These are phyloP conservation scores for Vaccinium vitisidaea DNA, from an alignment of 148 eudicot genomes.

Conservation along the genomic window DNA sequence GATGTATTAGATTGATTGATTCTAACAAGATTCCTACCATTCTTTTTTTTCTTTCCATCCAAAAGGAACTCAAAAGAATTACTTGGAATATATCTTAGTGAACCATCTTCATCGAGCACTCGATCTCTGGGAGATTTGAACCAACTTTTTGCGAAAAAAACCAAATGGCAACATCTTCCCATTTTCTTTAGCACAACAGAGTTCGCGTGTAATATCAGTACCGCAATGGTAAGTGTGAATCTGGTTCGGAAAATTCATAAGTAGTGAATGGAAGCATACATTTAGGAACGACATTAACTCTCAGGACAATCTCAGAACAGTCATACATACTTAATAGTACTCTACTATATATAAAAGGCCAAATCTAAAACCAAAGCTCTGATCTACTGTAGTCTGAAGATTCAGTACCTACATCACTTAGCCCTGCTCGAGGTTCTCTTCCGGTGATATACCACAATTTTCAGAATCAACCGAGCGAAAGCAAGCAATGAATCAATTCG, in stretches of 20 bases:
- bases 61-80: too few species aligned
- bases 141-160: too few species aligned
- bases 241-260: background rate
- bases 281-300: background rate
- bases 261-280: background rate
- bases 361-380: conserved; percentile 18
- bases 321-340: background rate
- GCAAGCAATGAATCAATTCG: conserved; percentile 2
- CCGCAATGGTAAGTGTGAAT: conserved; percentile 41
- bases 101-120: too few species aligned
- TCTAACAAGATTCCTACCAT: too few species aligned
- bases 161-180: too few species aligned
- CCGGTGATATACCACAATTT: background rate
- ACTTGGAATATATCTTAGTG: too few species aligned
- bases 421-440: conserved; percentile 9
- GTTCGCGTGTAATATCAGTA: conserved; percentile 28
- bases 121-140: too few species aligned
- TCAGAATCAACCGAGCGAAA: conserved; percentile 2
- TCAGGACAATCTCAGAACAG: background rate
- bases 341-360: conserved; percentile 11
- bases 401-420: conserved; percentile 14
- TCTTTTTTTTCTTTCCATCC: too few species aligned
- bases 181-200: background rate
- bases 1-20: too few species aligned
- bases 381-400: background rate